Evolutionary conservation across 2,329 filamentous ascomycete genomes (phyloP), one percentile per base, ranked within the genome.

Genomic region (Fusarium continuum): DNA sequence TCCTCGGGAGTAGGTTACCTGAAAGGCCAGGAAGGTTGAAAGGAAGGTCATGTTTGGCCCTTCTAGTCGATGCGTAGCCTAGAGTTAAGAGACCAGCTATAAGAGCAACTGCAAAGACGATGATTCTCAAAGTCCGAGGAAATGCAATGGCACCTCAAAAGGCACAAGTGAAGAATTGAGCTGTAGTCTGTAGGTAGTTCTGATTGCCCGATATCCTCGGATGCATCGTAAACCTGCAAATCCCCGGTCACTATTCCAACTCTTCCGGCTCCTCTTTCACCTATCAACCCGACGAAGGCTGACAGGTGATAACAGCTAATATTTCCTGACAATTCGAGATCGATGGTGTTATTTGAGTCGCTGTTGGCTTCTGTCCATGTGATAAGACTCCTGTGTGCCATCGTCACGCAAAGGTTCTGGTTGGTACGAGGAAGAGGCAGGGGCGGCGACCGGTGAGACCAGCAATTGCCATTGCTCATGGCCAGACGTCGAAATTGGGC

Each of bases 391-490:
- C 28, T 64, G 67, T 70, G 55, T 56, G 65, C 56, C 62, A 67
- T 69, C 53, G 68, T 70, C 69, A 70, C 64, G 64, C 65, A 69
- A 61, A 61, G 44, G 38, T 44, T 56, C 43, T 71, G 67, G 69
- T 71, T 71, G 69, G 68, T 60, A 69, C 57, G 46, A 59, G 61
- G 29, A 26, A 40, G 49, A 69, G 55, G 47, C 39, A 61, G 62
- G 66, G 61, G 67, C 61, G 64, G 61, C 45, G 67, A 71, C 69
- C 69, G 69, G 69, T 71, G 69, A 71, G 59, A 38, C 44, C 23
- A 64, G 54, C 34, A 55, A 55, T 52, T 49, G 67, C 60, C 55
- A 65, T 65, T 55, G 46, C 53, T 66, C 61, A 52, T 50, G 43
- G 41, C 41, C 49, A 54, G 46, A 44, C 32, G 43, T 47, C 29